Conservation (phyloP, 768 basidiomycete genomes). For the Hemileccinum impolitum region DNA sequence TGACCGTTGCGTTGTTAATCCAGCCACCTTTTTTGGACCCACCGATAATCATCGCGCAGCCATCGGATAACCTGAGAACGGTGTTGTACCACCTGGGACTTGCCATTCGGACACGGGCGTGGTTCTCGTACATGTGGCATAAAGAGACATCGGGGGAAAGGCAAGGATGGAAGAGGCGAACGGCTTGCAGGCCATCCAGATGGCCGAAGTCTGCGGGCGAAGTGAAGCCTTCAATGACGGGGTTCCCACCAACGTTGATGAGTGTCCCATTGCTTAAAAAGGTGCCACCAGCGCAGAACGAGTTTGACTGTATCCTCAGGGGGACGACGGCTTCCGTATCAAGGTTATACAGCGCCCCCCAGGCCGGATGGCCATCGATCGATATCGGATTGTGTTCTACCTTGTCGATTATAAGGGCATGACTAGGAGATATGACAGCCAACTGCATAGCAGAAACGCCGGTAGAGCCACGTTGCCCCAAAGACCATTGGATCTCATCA, state of each 20-base stretch:
- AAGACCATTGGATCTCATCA: conserved; percentile 43
- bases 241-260: conserved; percentile 79
- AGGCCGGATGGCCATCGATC: conserved; percentile 73
- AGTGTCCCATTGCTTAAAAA: conserved; percentile 77
- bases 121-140: conserved; percentile 69
- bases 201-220: conserved; percentile 75
- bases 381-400: conserved; percentile 82
- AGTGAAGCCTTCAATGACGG: conserved; percentile 62
- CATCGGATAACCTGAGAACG: conserved; percentile 63
- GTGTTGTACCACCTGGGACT: conserved; percentile 83
- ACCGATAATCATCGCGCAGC: conserved; percentile 81
- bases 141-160: conserved; percentile 39
- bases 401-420: conserved; percentile 77
- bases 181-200: conserved; percentile 64
- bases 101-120: conserved; percentile 62
- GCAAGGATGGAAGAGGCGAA: conserved; percentile 73
- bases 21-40: conserved; percentile 81
- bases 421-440: conserved; percentile 60
- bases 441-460: conserved; percentile 82
- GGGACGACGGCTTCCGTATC: conserved; percentile 58
- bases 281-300: conserved; percentile 82
- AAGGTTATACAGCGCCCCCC: conserved; percentile 75
- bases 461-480: conserved; percentile 63
- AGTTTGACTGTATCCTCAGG: conserved; percentile 69
- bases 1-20: conserved; percentile 79